Percentiles rank a stretch among this genome's conserved stretches.
These are phyloP conservation scores for Oehlia diaphana DNA, from an alignment of 192 early-diverging fungal species.

Conservation along the genomic window DNA sequence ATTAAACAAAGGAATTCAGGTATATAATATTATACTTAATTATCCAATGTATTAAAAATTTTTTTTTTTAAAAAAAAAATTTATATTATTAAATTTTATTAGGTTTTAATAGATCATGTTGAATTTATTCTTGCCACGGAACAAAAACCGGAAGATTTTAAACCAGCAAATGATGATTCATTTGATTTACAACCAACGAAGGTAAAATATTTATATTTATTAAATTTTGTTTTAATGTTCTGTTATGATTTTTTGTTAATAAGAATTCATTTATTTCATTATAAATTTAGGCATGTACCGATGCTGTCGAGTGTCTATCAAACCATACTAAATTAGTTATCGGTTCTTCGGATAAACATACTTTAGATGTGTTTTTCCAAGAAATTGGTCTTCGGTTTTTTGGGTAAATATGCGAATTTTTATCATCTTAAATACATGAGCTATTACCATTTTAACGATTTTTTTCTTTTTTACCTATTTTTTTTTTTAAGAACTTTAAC, in stretches of 20 bases:
- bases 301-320: conserved; percentile 76
- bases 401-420: conserved; percentile 52
- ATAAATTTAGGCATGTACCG: conserved; percentile 66
- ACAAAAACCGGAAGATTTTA: conserved; percentile 73
- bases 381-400: conserved; percentile 89
- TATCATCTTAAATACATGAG: neutral
- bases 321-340: conserved; percentile 72
- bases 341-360: conserved; percentile 80
- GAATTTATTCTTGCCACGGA: conserved; percentile 77
- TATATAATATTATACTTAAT: conserved; percentile 4
- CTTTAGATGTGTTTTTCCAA: conserved; percentile 86
- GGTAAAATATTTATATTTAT: conserved; percentile 35
- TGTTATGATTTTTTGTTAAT: neutral
- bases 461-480: neutral
- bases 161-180: conserved; percentile 60
- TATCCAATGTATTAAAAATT: neutral
- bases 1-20: conserved; percentile 89
- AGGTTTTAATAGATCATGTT: conserved; percentile 81
- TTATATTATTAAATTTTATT: conserved; percentile 8
- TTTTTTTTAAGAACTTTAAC: conserved; percentile 62
- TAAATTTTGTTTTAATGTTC: neutral
- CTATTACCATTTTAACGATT: neutral
- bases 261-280: neutral
- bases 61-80: neutral
- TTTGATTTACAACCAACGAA: conserved; percentile 73